Evolutionary conservation across 805 yeast species (phyloP), one percentile per base, ranked within the genome.

Genomic region (Monosporozyma solicola): DNA sequence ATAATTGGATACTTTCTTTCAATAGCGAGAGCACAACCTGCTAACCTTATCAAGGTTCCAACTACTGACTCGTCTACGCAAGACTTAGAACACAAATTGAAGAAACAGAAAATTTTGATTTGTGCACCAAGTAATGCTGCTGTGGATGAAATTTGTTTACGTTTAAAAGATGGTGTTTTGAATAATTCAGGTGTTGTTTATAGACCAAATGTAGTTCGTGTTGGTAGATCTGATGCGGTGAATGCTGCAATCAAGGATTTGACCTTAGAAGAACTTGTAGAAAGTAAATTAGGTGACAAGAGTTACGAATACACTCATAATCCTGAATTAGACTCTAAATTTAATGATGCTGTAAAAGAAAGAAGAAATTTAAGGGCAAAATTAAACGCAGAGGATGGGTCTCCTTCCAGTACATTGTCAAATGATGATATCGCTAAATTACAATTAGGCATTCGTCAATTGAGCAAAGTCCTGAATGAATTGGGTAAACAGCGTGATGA

Each of bases 101-200:
- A 67, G 32, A 72, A 70, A 31, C 75, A 80, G 37, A 87, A 87
- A 54, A 80, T 94, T 1, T 72, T 94, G 50, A 82, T 94, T 20
- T 95, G 99, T 78, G 98, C 99, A 1, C 99, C 99, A 3, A 88
- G 97, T 66, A 94, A 94, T 72, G 99, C 99, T 0, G 99, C 99
- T 13, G 97, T 94, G 3, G 99, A 94, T 70, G 99, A 95, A 65
- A 74, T 94, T 55, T 94, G 90, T 13, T 61, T 90, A 20, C 84
- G 99, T 65, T 72, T 94, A 54, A 82, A 84, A 58, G 74, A 73
- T 20, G 97, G 97, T 5, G 82, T 91, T 1, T 68, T 69, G 45
- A 75, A 79, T 57, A 71, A 83, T 22, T 66, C 71, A 37, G 92
- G 92, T 0, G 68, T 69, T 11, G 56, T 63, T 1, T 78, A 80